Evolutionary conservation across 2,329 filamentous ascomycete species (phyloP).

Genomic region (Alternaria atra): DNA sequence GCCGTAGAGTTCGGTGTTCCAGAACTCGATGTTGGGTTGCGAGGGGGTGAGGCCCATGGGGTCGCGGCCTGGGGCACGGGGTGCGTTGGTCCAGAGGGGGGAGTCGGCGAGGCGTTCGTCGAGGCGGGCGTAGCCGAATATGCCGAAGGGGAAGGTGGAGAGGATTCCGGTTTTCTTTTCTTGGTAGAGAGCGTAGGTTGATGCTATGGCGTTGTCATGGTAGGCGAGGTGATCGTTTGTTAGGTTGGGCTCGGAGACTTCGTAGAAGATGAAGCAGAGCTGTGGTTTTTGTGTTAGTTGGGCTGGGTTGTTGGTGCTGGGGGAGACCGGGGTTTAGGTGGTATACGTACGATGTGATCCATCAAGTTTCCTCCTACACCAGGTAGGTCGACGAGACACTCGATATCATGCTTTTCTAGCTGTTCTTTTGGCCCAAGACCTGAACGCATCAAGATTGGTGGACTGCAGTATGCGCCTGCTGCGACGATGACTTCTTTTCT

Average conservation of each 20-base stretch:
- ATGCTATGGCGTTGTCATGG: slow-evolving; percentile 61
- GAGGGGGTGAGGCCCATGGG: slow-evolving; percentile 67
- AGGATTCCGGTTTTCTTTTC: slow-evolving; percentile 67
- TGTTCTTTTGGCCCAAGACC: slow-evolving; percentile 67
- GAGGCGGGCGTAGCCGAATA: slow-evolving; percentile 69
- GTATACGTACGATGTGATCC: slow-evolving; percentile 65
- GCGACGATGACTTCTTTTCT: slow-evolving; percentile 46
- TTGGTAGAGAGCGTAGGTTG: slow-evolving; percentile 65
- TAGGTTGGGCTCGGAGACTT: slow-evolving; percentile 63
- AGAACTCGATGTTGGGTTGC: slow-evolving; percentile 71
- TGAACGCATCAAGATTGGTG: slow-evolving; percentile 57
- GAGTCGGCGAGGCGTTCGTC: slow-evolving; percentile 66
- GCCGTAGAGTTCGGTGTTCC: slow-evolving; percentile 69
- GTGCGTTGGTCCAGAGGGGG: slow-evolving; percentile 63
- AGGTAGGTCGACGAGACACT: slow-evolving; percentile 63
- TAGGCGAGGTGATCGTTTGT: slow-evolving; percentile 67
- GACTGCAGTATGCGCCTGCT: slow-evolving; percentile 47
- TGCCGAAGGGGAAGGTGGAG: slow-evolving; percentile 70
- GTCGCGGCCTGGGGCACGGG: slow-evolving; percentile 59
- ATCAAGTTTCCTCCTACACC: slow-evolving; percentile 72
- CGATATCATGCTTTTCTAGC: slow-evolving; percentile 63
- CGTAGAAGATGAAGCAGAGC: slow-evolving; percentile 66
- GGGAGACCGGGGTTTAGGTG: slow-evolving; percentile 52
- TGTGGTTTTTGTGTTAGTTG: slow-evolving; percentile 41
- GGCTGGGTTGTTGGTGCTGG: slow-evolving; percentile 51